These are phyloP conservation scores for Xerocomellus intermedius DNA, from an alignment of 768 basidiomycete species.

Conservation along the genomic window DNA sequence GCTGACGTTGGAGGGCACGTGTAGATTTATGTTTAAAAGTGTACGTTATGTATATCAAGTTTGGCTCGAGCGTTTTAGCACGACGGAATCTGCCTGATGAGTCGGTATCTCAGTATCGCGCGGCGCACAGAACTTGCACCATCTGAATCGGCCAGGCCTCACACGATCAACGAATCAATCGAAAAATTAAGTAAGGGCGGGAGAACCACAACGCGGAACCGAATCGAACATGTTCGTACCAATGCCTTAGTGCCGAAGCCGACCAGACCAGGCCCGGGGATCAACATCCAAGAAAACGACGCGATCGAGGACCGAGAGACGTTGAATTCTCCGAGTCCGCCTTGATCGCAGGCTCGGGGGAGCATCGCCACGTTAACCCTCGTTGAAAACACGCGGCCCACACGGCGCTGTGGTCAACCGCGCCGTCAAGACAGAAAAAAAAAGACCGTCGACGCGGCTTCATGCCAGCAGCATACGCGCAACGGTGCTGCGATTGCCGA, in stretches of 20 bases:
- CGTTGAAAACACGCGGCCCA: conserved; percentile 27
- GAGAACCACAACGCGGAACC: conserved; percentile 8
- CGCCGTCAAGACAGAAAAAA: background rate
- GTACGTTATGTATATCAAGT: background rate
- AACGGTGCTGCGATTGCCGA: background rate
- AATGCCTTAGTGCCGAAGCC: background rate
- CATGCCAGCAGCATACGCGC: background rate
- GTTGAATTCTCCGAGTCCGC: background rate
- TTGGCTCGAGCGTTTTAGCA: background rate
- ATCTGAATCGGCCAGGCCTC: background rate
- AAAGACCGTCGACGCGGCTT: background rate
- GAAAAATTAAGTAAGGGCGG: too few relatives aligned
- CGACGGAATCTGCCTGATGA: background rate
- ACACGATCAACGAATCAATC: background rate
- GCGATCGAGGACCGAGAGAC: conserved; percentile 6
- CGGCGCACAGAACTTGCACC: background rate
- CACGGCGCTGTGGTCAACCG: conserved; percentile 10
- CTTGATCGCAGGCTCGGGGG: conserved; percentile 3
- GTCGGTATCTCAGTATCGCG: background rate
- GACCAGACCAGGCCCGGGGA: background rate
- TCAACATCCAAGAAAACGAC: background rate
- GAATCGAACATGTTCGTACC: background rate
- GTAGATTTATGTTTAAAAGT: background rate
- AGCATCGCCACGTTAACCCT: conserved; percentile 10
- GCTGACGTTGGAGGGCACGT: background rate